Evolutionary conservation across 345 rosid species (phyloP).

Genomic region (Bruguiera sexangula): DNA sequence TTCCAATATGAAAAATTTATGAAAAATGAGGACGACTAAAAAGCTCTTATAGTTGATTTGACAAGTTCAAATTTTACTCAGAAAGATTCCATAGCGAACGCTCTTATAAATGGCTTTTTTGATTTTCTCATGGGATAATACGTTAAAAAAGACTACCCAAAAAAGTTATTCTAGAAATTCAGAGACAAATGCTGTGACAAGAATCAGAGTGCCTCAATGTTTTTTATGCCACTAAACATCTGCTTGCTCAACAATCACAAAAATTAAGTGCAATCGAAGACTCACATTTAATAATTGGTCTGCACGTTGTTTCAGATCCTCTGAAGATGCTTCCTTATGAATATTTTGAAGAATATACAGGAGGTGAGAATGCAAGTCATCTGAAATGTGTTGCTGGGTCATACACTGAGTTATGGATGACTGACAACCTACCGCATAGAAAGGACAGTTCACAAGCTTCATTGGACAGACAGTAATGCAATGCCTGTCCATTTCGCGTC

Average conservation of each 20-base stretch:
- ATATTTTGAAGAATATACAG: constrained; percentile 50
- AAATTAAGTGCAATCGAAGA: not conserved
- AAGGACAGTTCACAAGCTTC: constrained; percentile 84
- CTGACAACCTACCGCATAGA: constrained; percentile 70
- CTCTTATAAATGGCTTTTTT: not conserved
- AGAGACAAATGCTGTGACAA: too few species aligned
- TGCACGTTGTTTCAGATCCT: constrained; percentile 46
- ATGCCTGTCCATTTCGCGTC: constrained; percentile 86
- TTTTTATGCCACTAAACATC: not conserved
- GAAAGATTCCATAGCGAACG: not conserved
- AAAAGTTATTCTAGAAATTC: too few species aligned
- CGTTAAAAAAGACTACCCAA: too few species aligned
- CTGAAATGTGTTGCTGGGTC: constrained; percentile 49
- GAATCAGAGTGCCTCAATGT: not conserved
- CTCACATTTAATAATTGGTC: constrained; percentile 60
- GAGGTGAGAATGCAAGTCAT: constrained; percentile 58
- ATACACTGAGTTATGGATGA: constrained; percentile 47
- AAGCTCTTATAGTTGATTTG: not conserved
- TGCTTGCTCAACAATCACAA: not conserved
- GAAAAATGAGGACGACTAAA: too few species aligned
- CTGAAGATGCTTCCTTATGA: constrained; percentile 52
- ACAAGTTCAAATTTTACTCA: not conserved
- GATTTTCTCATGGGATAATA: not conserved
- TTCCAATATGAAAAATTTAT: too few species aligned
- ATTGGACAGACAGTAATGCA: constrained; percentile 82